Percentiles rank a stretch among this genome's conserved stretches.
phyloP scores from a whole-genome alignment of 164 flowering plant genomes.

The Saururus chinensis region DNA sequence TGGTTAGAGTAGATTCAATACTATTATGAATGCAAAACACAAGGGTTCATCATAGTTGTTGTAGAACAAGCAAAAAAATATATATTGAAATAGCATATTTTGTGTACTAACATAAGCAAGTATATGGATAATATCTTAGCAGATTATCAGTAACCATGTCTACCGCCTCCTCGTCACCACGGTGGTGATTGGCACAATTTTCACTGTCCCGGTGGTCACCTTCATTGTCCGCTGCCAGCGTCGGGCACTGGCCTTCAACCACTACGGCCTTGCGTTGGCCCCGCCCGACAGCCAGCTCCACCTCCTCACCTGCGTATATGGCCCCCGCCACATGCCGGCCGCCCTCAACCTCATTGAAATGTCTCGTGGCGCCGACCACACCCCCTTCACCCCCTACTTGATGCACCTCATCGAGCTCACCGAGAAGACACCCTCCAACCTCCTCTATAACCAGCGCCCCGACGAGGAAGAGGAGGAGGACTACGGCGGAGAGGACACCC shows the following conservation, averaged over 20 bases:
- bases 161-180: neutral
- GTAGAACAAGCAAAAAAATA: neutral
- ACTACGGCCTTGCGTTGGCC: neutral
- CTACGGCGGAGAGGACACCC: slow-evolving; percentile 57
- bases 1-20: no score
- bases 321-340: neutral
- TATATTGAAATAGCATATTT: no score
- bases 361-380: slow-evolving; percentile 1
- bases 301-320: neutral
- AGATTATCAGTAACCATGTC: neutral
- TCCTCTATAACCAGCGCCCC: slow-evolving; percentile 41
- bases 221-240: neutral
- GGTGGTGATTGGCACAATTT: neutral
- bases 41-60: no score
- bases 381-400: neutral
- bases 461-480: slow-evolving; percentile 48
- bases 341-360: neutral
- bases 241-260: neutral
- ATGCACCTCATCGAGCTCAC: slow-evolving; percentile 3
- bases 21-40: no score
- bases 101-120: no score
- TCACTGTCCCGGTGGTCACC: slow-evolving; percentile 1
- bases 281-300: slow-evolving; percentile 11
- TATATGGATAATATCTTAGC: no score
- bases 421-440: slow-evolving; percentile 7